Evolutionary conservation across 768 basidiomycete genomes (phyloP), one percentile per base, ranked within the genome.

Genomic region (Tricholoma sp.): DNA sequence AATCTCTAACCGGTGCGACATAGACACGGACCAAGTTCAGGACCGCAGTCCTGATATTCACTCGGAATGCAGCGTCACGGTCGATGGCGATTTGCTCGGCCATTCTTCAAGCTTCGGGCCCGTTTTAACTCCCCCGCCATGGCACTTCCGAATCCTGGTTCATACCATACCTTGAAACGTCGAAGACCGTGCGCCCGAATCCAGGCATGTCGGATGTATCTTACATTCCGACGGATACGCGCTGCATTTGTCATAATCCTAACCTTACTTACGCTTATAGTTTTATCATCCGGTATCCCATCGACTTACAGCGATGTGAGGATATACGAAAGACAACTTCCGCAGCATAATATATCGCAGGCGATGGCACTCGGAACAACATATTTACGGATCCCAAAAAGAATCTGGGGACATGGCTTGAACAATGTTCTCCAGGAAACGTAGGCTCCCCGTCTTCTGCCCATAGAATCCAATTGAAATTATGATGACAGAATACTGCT

Each of bases 401-500:
- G 31, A 52, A 32, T 22, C 12, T 37, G 24, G 24, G 81, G 79
- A 0, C 79, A 79, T 50, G 83, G 83, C 1, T 71, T 83, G 56
- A 83, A 83, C 65, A 85, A 84, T 57, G 66, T 83, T 18, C 69
- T 85, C 18, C 52, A 53, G 19, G 52, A 53, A 41, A n/a, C 35
- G 52, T 80, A 83, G 65, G 81, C 7, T 31, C 27, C 27, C 29
- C 14, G 16, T 50, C 3, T 18, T 50, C 4, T 50, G 18, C 47
- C n/a, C 5, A n/a, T 5, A 29, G 16, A 12, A 31, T 10, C 12
- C 18, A 29, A 16, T 8, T 29, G 29, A 50, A 18, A 10, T 3
- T 54, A 10, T 61, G 29, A 12, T 29, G 45, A 7, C 10, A 81
- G 80, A 1, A 57, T 82, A 12, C 53, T 83, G 22, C 73, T 77